These are phyloP conservation scores for Fusarium oligoseptatum DNA, from an alignment of 2,329 filamentous ascomycete genomes.

Conservation along the genomic window DNA sequence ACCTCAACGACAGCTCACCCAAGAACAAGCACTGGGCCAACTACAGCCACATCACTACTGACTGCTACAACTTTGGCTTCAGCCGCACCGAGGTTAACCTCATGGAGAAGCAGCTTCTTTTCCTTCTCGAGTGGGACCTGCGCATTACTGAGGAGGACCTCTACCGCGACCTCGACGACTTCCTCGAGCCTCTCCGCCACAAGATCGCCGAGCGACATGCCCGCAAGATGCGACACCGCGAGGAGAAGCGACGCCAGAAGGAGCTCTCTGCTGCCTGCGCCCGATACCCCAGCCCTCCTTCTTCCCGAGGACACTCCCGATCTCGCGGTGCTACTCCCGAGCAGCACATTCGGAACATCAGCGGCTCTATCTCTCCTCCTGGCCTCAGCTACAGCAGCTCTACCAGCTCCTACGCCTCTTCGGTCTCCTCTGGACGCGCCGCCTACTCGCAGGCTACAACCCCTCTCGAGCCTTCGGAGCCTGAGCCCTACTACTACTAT, in stretches of 20 bases:
- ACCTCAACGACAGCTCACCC: conserved; percentile 96
- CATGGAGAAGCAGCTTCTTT: conserved; percentile 99
- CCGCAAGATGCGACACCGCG: conserved; percentile 64
- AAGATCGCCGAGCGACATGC: conserved; percentile 66
- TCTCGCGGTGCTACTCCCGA: conserved; percentile 58
- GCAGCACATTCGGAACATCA: conserved; percentile 56
- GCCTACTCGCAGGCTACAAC: conserved; percentile 66
- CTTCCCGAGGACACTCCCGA: conserved; percentile 59
- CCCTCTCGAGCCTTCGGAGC: conserved; percentile 59
- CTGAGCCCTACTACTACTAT: conserved; percentile 60
- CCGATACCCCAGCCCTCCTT: conserved; percentile 61
- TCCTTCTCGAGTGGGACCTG: conserved; percentile 94
- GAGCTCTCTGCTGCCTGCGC: conserved; percentile 52
- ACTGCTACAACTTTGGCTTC: conserved; percentile 82
- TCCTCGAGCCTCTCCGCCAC: conserved; percentile 85
- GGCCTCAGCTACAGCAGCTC: conserved; percentile 65
- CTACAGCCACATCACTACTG: conserved; percentile 84
- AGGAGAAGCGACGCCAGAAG: conserved; percentile 59
- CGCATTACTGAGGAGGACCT: conserved; percentile 88
- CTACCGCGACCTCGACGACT: conserved; percentile 86
- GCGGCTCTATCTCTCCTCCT: conserved; percentile 56
- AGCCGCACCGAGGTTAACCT: conserved; percentile 96
- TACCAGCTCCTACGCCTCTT: conserved; percentile 64
- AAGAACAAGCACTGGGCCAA: conserved; percentile 99
- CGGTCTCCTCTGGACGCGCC: conserved; percentile 61